Evolutionary conservation across 2,329 filamentous ascomycete species (phyloP).

Genomic region (Fusarium chaquense): DNA sequence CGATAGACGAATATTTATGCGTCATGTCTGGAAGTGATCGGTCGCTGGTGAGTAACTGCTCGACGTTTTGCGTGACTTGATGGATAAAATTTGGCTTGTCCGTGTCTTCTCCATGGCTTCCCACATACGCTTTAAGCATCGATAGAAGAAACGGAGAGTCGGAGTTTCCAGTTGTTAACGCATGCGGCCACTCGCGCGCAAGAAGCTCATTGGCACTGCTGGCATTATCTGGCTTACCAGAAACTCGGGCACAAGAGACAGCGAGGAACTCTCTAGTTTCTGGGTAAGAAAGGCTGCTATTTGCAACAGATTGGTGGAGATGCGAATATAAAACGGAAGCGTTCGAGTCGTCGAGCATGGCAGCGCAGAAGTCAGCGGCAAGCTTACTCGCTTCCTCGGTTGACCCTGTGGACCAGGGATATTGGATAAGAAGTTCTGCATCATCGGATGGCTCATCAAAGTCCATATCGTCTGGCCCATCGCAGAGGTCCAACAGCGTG

Average conservation of each 20-base stretch:
- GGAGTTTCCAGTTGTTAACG: background rate
- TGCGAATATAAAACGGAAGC: conserved; percentile 37
- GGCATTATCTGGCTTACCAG: conserved; percentile 35
- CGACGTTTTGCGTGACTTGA: conserved; percentile 23
- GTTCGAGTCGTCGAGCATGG: conserved; percentile 45
- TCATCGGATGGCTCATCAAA: background rate
- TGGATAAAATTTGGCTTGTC: conserved; percentile 7
- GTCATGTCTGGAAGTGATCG: conserved; percentile 22
- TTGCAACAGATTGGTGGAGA: conserved; percentile 27
- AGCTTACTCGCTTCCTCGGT: conserved; percentile 39
- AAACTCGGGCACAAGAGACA: conserved; percentile 39
- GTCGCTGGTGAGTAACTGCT: conserved; percentile 15
- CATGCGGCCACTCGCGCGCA: conserved; percentile 5
- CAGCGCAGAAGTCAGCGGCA: conserved; percentile 45
- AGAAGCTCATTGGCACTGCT: conserved; percentile 30
- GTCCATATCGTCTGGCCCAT: conserved; percentile 17
- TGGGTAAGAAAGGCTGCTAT: background rate
- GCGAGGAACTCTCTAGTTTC: conserved; percentile 28
- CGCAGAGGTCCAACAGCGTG: background rate
- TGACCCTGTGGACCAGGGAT: conserved; percentile 34
- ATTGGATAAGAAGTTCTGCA: conserved; percentile 8
- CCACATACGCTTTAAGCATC: conserved; percentile 37
- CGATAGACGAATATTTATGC: conserved; percentile 33
- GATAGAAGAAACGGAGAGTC: conserved; percentile 33
- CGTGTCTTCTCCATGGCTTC: conserved; percentile 21